These are phyloP conservation scores for Diplodia scrobiculata DNA, from an alignment of 2,329 filamentous ascomycete species.

Conservation along the genomic window DNA sequence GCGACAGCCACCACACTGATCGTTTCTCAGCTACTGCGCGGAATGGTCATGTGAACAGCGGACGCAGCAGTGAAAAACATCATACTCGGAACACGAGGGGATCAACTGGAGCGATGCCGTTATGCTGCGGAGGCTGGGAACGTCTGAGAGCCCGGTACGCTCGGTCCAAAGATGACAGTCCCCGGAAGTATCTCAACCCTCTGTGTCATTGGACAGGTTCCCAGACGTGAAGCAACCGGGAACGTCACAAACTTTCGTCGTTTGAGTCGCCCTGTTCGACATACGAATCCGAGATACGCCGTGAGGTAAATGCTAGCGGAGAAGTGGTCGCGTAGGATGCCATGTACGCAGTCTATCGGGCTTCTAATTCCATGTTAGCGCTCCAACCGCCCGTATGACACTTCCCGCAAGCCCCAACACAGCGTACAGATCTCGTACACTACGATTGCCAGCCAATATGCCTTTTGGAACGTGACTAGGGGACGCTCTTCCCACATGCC, in stretches of 20 bases:
- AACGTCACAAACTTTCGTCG: neutral
- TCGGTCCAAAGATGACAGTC: neutral
- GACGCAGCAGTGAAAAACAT: neutral
- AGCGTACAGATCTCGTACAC: neutral
- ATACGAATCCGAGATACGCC: neutral
- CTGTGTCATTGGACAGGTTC: neutral
- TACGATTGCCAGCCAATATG: neutral
- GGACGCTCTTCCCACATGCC: neutral
- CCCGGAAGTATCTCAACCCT: neutral
- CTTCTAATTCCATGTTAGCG: neutral
- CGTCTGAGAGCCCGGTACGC: neutral
- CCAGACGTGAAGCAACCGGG: neutral
- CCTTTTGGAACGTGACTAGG: neutral
- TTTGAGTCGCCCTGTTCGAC: neutral
- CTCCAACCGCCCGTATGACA: neutral
- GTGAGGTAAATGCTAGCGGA: neutral
- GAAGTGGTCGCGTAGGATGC: neutral
- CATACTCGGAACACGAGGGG: neutral
- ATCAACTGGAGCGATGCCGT: neutral
- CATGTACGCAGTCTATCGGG: neutral
- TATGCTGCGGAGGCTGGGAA: neutral
- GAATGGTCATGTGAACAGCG: neutral
- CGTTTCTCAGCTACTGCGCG: neutral
- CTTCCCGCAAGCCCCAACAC: neutral
- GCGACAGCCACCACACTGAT: constrained; percentile 21